These are phyloP conservation scores for Triticum aestivum DNA, from an alignment of 176 grass and related monocot species.

Conservation along the genomic window IWGSC_CS_RefSeq_v2.1 NC_057803.1:304435302-304435801, in stretches of 20 bases:
- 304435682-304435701: conserved; percentile 30
- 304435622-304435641: not conserved
- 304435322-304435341: conserved; percentile 43
- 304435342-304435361: conserved; percentile 25
- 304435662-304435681: conserved; percentile 22
- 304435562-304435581: conserved; percentile 14
- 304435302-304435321: conserved; percentile 42
- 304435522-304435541: not conserved
- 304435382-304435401: not conserved
- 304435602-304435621: not conserved
- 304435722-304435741: conserved; percentile 49
- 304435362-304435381: conserved; percentile 6
- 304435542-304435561: conserved; percentile 8
- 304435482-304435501: not conserved
- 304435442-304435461: conserved; percentile 22
- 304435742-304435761: conserved; percentile 67
- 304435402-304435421: conserved; percentile 4
- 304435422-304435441: not conserved
- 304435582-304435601: conserved; percentile 19
- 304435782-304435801: conserved; percentile 49
- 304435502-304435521: not conserved
- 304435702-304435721: conserved; percentile 6
- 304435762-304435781: conserved; percentile 53
- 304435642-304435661: conserved; percentile 29
- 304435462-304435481: conserved; percentile 9